Evolutionary conservation across 169 alveolate species (phyloP).

Genomic region (Plasmodium berghei): DNA sequence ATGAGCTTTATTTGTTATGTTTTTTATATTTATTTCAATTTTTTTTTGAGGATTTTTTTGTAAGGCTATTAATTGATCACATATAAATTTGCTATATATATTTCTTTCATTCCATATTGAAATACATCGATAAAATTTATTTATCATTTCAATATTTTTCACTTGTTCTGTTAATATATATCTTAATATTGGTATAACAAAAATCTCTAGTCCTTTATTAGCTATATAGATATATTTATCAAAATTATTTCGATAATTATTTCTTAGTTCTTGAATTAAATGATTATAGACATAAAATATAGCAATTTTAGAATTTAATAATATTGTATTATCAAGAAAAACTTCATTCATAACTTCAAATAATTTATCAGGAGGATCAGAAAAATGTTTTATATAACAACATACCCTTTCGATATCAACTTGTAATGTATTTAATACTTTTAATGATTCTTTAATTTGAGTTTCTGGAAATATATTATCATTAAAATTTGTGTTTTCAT

Average conservation of each 20-base stretch:
- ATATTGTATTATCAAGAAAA: constrained; percentile 34
- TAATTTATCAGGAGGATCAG: constrained; percentile 72
- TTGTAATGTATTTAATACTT: constrained; percentile 65
- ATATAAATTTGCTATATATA: constrained; percentile 57
- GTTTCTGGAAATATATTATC: constrained; percentile 42
- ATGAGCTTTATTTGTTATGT: constrained; percentile 48
- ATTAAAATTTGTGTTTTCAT: not conserved
- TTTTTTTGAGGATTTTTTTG: constrained; percentile 67
- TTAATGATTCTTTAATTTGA: constrained; percentile 61
- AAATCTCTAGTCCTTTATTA: constrained; percentile 42
- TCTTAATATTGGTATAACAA: constrained; percentile 66
- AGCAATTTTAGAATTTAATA: constrained; percentile 57
- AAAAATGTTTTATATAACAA: constrained; percentile 73
- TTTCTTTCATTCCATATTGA: constrained; percentile 74
- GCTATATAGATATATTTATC: constrained; percentile 46
- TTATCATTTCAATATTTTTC: constrained; percentile 33
- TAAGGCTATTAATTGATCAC: constrained; percentile 63
- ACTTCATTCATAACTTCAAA: constrained; percentile 49
- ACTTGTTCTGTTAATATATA: constrained; percentile 23
- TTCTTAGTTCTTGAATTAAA: constrained; percentile 72
- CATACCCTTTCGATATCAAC: constrained; percentile 75
- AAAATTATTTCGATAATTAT: constrained; percentile 48
- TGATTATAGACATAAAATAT: constrained; percentile 77
- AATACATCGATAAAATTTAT: constrained; percentile 66
- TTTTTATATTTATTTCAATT: constrained; percentile 26